Base-by-base conservation (phyloP, 2,329 filamentous ascomycete species). In the Hirsutella minnesotensis region DNA sequence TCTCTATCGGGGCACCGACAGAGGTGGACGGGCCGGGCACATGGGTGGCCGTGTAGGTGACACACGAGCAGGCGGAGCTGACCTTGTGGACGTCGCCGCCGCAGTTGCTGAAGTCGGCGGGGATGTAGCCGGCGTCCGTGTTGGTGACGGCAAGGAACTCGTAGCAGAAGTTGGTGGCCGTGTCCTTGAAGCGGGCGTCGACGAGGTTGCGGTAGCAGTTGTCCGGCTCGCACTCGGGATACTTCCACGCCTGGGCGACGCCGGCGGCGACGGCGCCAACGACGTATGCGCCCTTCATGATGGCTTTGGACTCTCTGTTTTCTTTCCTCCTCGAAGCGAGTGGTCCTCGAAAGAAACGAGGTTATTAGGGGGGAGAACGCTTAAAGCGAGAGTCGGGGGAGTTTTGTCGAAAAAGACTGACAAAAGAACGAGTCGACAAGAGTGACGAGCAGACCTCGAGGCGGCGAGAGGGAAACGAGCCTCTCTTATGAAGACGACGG, bases 61-160 rank as follows among this genome's bases (percentile, higher is more conserved):
- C 52, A 53, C 61, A 64, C 5, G 60, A 63, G 55, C 62, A 64
- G 37, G 59, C 61, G 35, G 62, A 64, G 48, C 47, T 52, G 41
- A 56, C 51, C 9, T 20, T 31, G 1, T 20, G 13, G 21, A 44
- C 44, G 13, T 47, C 41, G 36, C 42, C 43, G 33, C 39, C 39
- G 45, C 62, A 64, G 53, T 58, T 56, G 47, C 33, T 37, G 48
- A 53, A 64, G 38, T 59, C 47, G 9, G 54, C 48, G 5, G 61
- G 62, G 36, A 64, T 55, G 35, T 49, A 49, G 3, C 46, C 39
- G 24, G 51, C 37, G 36, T 52, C 52, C 20, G 55, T 59, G 20
- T 49, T 58, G 41, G 51, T 55, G 21, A 49, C 51, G 18, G 53
- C 39, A 38, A 66, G 55, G 46, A 54, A 63, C 3, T 51, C 50